Evolutionary conservation across 2,329 filamentous ascomycete species (phyloP), one percentile per base, ranked within the genome.

Genomic region (Hypomyces perniciosus): DNA sequence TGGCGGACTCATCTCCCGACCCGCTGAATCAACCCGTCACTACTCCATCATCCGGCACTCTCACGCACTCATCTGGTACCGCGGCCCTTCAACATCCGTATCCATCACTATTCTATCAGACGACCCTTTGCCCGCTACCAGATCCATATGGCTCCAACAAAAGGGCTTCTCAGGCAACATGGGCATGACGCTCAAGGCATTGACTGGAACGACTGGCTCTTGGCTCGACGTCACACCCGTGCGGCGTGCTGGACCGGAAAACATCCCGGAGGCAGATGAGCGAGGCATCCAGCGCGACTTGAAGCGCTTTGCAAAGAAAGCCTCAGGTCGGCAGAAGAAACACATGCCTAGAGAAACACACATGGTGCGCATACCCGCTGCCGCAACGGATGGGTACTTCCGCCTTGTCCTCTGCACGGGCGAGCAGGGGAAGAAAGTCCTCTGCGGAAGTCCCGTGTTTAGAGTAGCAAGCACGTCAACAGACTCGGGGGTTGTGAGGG

Each of bases 221-320:
- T 88, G 85, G 85, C 70, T 88, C 9, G 77, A 88, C 52, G 84
- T 88, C 2, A 88, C 85, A 0, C 85, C 85, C 0, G 69, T 70
- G 0, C 65, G 72, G 2, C 70, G 71, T 26, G 72, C 78, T 0
- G 60, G 64, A 0, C 59, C 72, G 0, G 68, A 76, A 1, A 75
- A 83, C 43, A 59, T 88, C 1, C 68, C 76, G 0, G 69, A 72
- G 1, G 68, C 67, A 1, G 81, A 86, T 34, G 85, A 88, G 61
- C 74, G 84, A 2, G 80, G 76, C 1, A 85, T 84, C 69, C 83
- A 87, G 63, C 73, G 85, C 34, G 85, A 89, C 60, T 78, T 88
- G 31, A 72, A 70, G 43, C 78, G 80, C n/a, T 85, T 87, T 33
- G 59, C 70, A 2, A 84, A 81, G 54, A 84, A 79, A 55, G 74